Evolutionary conservation across 441 rosid genomes (phyloP), one percentile per base, ranked within the genome.

Genomic region (Melastoma candidum): DNA sequence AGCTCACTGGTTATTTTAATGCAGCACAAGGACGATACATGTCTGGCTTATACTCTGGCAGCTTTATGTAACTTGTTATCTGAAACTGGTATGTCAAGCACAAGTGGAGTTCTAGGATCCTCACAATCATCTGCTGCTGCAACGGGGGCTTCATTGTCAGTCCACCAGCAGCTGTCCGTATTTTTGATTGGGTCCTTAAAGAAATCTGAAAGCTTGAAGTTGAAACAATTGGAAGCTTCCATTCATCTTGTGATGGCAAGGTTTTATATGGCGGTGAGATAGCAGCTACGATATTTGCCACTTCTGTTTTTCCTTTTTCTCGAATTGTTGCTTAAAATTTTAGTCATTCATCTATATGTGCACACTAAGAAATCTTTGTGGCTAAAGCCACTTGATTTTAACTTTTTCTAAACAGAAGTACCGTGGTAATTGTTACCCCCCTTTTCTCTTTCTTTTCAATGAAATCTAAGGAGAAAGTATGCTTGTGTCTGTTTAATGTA

Each of bases 231-330:
- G 72, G 80, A 86, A 69, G 97, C 97, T 67, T 78, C 96, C 55
- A 86, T 79, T 76, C 95, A 89, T 80, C 93, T 93, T 59, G 87
- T 96, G 10, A 78, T 86, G 86, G 98, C 97, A 46, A 89, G 84
- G 68, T 88, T 93, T 75, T 84, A 86, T 68, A 75, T 93, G 69
- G 76, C 77, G 82, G 97, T 86, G 63, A 81, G 77, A 63, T 47
- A 68, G 60, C 14, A 13, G 51, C 29, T 59, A 22, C 29, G 46
- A 44, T 13, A 32, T 48, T 41, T 55, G 48, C 7, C 26, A 36
- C 59, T 61, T 51, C 11, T 57, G 46, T 51, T 24, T 59, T 25
- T 39, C 11, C 32, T 14, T 14, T 11, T 44, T 17, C 9, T 26
- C 22, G 57, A 54, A 29, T 29, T 29, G 36, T 29, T 29, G 2